Evolutionary conservation across 164 flowering plant genomes (phyloP).

Genomic region (Nymphaea colorata): DNA sequence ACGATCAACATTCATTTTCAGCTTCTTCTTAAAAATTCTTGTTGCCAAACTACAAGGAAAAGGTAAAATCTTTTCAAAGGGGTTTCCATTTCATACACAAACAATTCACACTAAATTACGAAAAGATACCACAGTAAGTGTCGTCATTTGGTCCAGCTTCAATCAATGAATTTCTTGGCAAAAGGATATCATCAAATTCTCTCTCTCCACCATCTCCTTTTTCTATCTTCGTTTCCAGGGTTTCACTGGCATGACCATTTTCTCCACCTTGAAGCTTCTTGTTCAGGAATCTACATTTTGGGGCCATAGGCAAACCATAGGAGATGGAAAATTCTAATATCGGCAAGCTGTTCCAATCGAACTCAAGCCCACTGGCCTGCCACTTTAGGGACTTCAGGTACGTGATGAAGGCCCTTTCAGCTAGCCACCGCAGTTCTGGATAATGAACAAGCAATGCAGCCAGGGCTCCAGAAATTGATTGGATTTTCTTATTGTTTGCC

Average conservation of each 20-base stretch:
- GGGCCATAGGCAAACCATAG: conserved; percentile 77
- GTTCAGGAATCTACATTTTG: conserved; percentile 59
- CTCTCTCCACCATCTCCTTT: not conserved
- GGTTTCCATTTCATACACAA: not conserved
- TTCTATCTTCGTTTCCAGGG: not conserved
- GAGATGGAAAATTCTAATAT: conserved; percentile 78
- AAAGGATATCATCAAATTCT: conserved; percentile 18
- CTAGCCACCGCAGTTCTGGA: conserved; percentile 46
- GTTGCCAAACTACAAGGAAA: conserved; percentile 34
- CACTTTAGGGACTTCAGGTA: conserved; percentile 64
- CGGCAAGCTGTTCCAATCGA: conserved; percentile 62
- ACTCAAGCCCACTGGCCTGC: conserved; percentile 62
- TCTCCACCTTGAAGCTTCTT: conserved; percentile 17
- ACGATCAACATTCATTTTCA: conserved; percentile 70
- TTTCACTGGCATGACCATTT: conserved; percentile 11
- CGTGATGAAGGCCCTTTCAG: conserved; percentile 72
- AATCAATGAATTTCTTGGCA: conserved; percentile 14
- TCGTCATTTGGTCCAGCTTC: conserved; percentile 18
- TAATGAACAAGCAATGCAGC: conserved; percentile 58
- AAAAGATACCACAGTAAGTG: conserved; percentile 10
- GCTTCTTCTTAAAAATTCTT: conserved; percentile 64
- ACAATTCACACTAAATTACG: conserved; percentile 4
- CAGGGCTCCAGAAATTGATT: conserved; percentile 50
- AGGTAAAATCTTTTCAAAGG: not conserved
- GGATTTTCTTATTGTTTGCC: conserved; percentile 24